Evolutionary conservation across 345 rosid genomes (phyloP).

Genomic region (Hypericum androsaemum): DNA sequence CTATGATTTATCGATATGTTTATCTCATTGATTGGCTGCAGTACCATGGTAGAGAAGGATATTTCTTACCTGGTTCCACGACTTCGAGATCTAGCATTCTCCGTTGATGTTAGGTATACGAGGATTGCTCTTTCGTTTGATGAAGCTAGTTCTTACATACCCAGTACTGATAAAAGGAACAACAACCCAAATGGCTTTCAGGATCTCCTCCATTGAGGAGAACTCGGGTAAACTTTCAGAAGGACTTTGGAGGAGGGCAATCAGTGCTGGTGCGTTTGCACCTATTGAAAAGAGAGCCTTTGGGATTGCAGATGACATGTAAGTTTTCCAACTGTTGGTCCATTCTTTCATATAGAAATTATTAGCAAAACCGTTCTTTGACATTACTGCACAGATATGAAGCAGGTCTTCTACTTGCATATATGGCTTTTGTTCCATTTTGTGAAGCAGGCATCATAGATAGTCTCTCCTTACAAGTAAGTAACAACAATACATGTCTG

Average conservation of each 20-base stretch:
- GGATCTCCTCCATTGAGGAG: slow-evolving; percentile 48
- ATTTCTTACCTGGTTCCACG: slow-evolving; percentile 65
- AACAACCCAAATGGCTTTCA: slow-evolving; percentile 20
- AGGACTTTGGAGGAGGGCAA: slow-evolving; percentile 91
- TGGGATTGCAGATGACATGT: slow-evolving; percentile 97
- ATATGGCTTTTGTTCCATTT: slow-evolving; percentile 89
- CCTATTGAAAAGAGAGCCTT: slow-evolving; percentile 72
- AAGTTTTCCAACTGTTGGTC: slow-evolving; percentile 14
- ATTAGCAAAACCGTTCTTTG: slow-evolving; percentile 2
- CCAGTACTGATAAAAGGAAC: background rate
- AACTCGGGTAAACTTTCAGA: slow-evolving; percentile 47
- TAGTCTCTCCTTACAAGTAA: slow-evolving; percentile 80
- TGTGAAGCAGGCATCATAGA: slow-evolving; percentile 78
- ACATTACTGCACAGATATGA: slow-evolving; percentile 50
- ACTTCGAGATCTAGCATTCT: slow-evolving; percentile 88
- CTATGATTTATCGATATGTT: slow-evolving; percentile 4
- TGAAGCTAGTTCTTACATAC: background rate
- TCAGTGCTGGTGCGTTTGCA: slow-evolving; percentile 64
- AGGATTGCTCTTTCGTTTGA: slow-evolving; percentile 2
- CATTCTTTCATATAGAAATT: background rate
- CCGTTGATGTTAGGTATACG: slow-evolving; percentile 67
- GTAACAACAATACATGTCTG: slow-evolving; percentile 3
- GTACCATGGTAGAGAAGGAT: slow-evolving; percentile 71
- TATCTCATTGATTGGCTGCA: slow-evolving; percentile 22
- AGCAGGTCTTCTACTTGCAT: slow-evolving; percentile 90